Evolutionary conservation across 257 asterid genomes (phyloP), one percentile per base, ranked within the genome.

Genomic region (Rauvolfia tetraphylla): DNA sequence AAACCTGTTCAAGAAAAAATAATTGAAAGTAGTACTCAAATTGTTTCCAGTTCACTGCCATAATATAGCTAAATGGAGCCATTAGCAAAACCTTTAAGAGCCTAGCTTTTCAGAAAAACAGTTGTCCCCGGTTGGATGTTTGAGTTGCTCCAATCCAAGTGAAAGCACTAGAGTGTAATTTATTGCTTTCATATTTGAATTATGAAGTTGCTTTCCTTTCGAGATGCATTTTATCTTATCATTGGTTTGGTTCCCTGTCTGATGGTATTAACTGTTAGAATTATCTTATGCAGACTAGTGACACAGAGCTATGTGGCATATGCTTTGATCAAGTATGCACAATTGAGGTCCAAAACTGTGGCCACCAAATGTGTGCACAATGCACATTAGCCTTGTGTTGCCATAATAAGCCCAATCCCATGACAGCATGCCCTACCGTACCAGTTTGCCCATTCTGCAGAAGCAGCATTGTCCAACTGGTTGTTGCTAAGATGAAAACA

Each of bases 311-410:
- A 53, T 95, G 99, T 78, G 90, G 91, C 86, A 92, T 95, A 85
- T 95, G 99, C 85, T 92, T 95, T 15, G 98, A 95, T 75, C 96
- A 95, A 86, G 84, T 81, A 57, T 95, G 99, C 90, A 89, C 92
- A 0, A 95, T 95, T 22, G 96, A 95, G 81, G 97, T 92, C 75
- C 97, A 88, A 82, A 91, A 88, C 11, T 95, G 99, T 57, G 94
- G 96, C 44, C 99, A 95, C 81, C 93, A 74, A 33, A 95, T 95
- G 99, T 95, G 99, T 73, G 99, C 98, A 13, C 97, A 90, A n/a
- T 95, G 99, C 83, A 85, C 92, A 13, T 86, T 95, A 14, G 91
- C 97, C 41, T 80, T 95, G 78, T 95, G 99, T 83, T 92, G 99
- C 85, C 96, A 95, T 62, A 91, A 88, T 82, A 95, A 95, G 84